Percentiles rank a stretch among this genome's conserved stretches.
Conservation (phyloP, 2,329 filamentous ascomycete genomes). For the Pseudogymnoascus sp. region DNA sequence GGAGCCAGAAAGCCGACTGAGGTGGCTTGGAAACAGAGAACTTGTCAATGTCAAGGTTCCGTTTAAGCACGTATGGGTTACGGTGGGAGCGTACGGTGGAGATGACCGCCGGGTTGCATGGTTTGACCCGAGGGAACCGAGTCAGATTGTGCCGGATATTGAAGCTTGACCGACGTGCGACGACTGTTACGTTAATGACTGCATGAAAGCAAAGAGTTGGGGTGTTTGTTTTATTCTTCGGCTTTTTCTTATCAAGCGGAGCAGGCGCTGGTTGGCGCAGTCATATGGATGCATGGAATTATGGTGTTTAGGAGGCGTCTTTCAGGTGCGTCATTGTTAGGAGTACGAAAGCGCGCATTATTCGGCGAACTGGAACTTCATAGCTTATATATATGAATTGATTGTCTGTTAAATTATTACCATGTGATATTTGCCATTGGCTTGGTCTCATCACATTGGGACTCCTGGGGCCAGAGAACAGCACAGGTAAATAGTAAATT, state of each 20-base stretch:
- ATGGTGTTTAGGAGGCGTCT: slow-evolving; percentile 10
- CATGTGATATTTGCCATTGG: not conserved
- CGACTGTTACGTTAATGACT: slow-evolving; percentile 13
- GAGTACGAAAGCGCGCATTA: slow-evolving; percentile 5
- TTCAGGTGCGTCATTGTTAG: slow-evolving; percentile 1
- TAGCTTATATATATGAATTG: slow-evolving; percentile 1
- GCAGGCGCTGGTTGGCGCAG: slow-evolving; percentile 3
- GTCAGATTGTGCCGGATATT: slow-evolving; percentile 25
- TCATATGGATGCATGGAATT: slow-evolving; percentile 14
- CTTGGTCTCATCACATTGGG: not conserved
- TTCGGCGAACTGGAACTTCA: slow-evolving; percentile 5
- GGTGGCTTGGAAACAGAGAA: slow-evolving; percentile 53
- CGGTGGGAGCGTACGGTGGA: slow-evolving; percentile 54
- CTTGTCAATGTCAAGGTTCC: slow-evolving; percentile 42
- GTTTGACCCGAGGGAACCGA: slow-evolving; percentile 28
- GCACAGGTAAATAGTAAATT: not conserved
- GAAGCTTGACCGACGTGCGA: slow-evolving; percentile 17
- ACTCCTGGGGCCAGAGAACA: not conserved
- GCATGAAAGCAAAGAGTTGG: not conserved
- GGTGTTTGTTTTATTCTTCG: slow-evolving; percentile 10
- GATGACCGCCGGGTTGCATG: slow-evolving; percentile 36
- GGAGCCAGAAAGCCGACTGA: slow-evolving; percentile 41
- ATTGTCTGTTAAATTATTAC: slow-evolving; percentile 5
- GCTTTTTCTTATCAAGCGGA: slow-evolving; percentile 1
- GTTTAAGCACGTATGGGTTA: slow-evolving; percentile 61